These are phyloP conservation scores for Zygoascus biomembranicola DNA, from an alignment of 805 yeast genomes.

Conservation along the genomic window DNA sequence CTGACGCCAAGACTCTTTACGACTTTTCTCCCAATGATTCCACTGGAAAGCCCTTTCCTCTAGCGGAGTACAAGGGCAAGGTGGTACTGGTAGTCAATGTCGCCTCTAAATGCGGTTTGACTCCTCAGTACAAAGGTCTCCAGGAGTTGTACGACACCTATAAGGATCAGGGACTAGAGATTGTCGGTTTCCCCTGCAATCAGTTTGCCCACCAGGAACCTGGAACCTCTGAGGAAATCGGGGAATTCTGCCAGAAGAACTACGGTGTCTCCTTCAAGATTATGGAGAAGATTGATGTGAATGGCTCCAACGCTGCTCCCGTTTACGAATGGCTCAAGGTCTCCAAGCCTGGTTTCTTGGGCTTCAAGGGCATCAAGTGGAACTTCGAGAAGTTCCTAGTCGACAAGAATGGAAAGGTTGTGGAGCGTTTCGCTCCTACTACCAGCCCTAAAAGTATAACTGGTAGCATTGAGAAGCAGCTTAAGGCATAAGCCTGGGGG, in stretches of 20 bases:
- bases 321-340: conserved; percentile 71
- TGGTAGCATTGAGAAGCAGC: conserved; percentile 48
- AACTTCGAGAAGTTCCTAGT: conserved; percentile 70
- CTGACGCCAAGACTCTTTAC: conserved; percentile 41
- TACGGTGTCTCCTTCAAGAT: conserved; percentile 91
- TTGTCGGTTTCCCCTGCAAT: conserved; percentile 86
- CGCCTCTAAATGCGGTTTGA: conserved; percentile 76
- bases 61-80: conserved; percentile 60
- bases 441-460: conserved; percentile 59
- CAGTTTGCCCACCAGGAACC: conserved; percentile 83
- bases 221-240: conserved; percentile 58
- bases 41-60: conserved; percentile 50
- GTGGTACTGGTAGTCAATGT: conserved; percentile 80
- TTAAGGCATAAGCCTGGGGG: conserved; percentile 24
- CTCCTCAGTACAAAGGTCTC: conserved; percentile 68
- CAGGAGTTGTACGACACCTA: conserved; percentile 62
- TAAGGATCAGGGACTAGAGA: conserved; percentile 50
- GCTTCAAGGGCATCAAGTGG: conserved; percentile 72
- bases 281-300: conserved; percentile 79
- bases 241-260: conserved; percentile 63
- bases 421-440: conserved; percentile 54
- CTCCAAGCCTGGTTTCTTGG: conserved; percentile 49
- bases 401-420: conserved; percentile 48
- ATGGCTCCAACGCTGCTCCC: conserved; percentile 73
- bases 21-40: conserved; percentile 56